Evolutionary conservation across 768 basidiomycete species (phyloP), one percentile per base, ranked within the genome.

Genomic region (Lactarius hatsudake): DNA sequence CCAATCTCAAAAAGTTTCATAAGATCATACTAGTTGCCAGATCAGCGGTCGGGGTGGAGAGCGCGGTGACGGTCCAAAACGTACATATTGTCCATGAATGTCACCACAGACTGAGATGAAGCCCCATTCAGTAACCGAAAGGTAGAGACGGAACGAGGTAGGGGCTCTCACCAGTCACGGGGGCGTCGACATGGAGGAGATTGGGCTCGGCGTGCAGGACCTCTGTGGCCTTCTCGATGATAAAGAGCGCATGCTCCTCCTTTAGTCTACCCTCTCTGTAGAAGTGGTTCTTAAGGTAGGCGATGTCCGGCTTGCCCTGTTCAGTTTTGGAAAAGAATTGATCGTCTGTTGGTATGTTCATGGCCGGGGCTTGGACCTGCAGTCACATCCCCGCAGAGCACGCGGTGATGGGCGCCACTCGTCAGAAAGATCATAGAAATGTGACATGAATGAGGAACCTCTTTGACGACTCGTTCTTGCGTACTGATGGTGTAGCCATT

Each of bases 21-120:
- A 64, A 90, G 78, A 75, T 90, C 88, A 72, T 86, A 90, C 87
- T 89, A 68, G 28, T 72, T 61, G 66, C 23, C 36, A 45, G 64
- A 59, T 63, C 36, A 62, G 62, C 54, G n/a, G 55, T 43, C 65
- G 62, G 42, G 63, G 72, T 43, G 61, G 34, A 58, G 40, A 64
- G 43, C 23, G 55, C 3, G 26, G 6, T 38, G 56, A 43, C 57
- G 23, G 67, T 38, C 32, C 20, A 48, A 58, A 59, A 81, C 91
- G 76, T 73, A 97, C 96, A 80, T 99, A 99, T 93, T 99, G 96
- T 0, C 96, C 96, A 73, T 98, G 96, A 56, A 98, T 97, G 79
- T 98, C 96, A 58, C 96, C 97, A 77, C 96, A 98, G 12, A 78
- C 77, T 78, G 48, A 7, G 43, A 56, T 61, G 17, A 36, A 3